Evolutionary conservation across 2,329 filamentous ascomycete species (phyloP).

Genomic region (Penicillium sp.): DNA sequence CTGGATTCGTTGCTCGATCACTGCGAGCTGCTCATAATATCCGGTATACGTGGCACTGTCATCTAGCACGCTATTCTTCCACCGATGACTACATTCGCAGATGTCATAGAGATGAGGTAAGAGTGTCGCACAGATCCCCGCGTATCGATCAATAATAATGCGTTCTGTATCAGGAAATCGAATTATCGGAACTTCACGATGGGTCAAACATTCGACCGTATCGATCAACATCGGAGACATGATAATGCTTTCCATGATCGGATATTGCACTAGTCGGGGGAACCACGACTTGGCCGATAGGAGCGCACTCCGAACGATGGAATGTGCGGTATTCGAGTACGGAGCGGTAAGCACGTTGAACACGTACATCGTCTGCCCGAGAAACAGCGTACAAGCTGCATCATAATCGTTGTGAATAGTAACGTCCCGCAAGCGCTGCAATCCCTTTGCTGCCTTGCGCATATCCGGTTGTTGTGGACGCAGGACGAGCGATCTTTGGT

Average conservation of each 20-base stretch:
- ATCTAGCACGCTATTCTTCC: constrained; percentile 11
- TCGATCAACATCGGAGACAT: constrained; percentile 33
- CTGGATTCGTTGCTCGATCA: constrained; percentile 15
- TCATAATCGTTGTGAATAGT: constrained; percentile 22
- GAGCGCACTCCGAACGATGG: constrained; percentile 30
- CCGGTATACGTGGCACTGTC: neutral
- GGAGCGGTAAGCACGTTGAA: constrained; percentile 30
- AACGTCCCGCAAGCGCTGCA: constrained; percentile 20
- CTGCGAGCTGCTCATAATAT: constrained; percentile 17
- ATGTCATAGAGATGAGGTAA: constrained; percentile 35
- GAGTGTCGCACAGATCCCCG: constrained; percentile 29
- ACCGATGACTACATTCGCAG: constrained; percentile 23
- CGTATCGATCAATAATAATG: constrained; percentile 29
- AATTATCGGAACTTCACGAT: constrained; percentile 33
- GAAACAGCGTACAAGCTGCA: constrained; percentile 23
- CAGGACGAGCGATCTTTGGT: constrained; percentile 22
- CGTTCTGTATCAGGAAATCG: constrained; percentile 18
- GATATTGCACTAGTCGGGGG: constrained; percentile 19
- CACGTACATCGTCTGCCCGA: constrained; percentile 30
- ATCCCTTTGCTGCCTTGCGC: constrained; percentile 18
- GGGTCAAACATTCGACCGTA: constrained; percentile 30
- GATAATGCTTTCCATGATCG: constrained; percentile 29
- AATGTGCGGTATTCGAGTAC: constrained; percentile 21
- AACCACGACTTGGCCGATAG: constrained; percentile 31
- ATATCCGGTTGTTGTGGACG: constrained; percentile 20